Evolutionary conservation across 371 early-diverging fungal genomes (phyloP), one percentile per base, ranked within the genome.

Genomic region (Lichtheimia ornata): DNA sequence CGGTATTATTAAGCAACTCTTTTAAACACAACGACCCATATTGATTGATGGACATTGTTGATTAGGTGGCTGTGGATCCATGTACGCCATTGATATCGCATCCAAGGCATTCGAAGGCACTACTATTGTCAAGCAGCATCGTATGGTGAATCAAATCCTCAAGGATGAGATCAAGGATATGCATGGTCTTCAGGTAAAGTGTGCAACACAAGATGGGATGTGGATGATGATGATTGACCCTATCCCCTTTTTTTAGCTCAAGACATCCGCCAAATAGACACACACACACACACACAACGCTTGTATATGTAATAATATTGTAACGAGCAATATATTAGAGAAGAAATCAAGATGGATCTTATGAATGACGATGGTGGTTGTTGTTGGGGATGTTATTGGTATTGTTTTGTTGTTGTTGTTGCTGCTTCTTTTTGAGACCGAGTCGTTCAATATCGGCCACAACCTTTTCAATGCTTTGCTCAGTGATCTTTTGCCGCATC

Each of bases 41-140:
- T 35, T 35, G 11, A 35, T 35, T 35, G 11, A 52, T 58, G 13
- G 12, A 52, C n/a, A 13, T 14, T 44, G 14, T 22, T 45, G 35
- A 24, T 15, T 49, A 88, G 93, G 95, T 52, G 97, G 97, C 22
- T 97, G 97, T 71, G 97, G 97, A 22, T 91, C 94, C 40, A 95
- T 95, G 95, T 96, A 94, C 65, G 89, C 88, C 24, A 89, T 97
- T 53, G 90, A 92, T 64, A 89, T 97, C 66, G 86, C 89, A 27
- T 84, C 92, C 49, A 74, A 82, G 15, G 67, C 79, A 52, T 97
- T 97, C 78, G 83, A 87, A 69, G 91, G 91, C 15, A 66, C 86
- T 47, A 73, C 70, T 13, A 82, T 91, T 66, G 89, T 97, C 45
- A 91, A 93, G 71, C 97, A 96, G 72, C 96, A 96, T 67, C 84